phyloP scores from a whole-genome alignment of 2,329 filamentous ascomycete genomes.

The Penicillium sp. region DNA sequence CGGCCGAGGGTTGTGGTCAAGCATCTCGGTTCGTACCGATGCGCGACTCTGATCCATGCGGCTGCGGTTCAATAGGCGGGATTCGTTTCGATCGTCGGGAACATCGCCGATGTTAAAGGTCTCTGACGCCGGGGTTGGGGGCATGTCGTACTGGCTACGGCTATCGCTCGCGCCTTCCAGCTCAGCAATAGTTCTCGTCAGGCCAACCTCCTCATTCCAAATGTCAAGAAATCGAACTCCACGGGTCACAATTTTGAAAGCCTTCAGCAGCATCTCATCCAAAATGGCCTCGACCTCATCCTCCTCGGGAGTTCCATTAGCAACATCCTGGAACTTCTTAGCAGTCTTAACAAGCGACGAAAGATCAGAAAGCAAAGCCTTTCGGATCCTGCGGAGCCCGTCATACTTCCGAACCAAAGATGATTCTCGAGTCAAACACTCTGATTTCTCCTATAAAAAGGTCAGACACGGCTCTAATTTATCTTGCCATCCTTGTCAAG shows the following conservation, averaged over 20 bases:
- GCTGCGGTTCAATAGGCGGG: constrained; percentile 33
- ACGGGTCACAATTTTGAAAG: constrained; percentile 89
- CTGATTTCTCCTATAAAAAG: constrained; percentile 69
- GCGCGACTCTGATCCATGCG: constrained; percentile 24
- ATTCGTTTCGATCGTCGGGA: constrained; percentile 30
- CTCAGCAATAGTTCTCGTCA: constrained; percentile 42
- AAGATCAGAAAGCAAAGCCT: constrained; percentile 83
- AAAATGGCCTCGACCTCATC: constrained; percentile 57
- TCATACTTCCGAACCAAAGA: constrained; percentile 72
- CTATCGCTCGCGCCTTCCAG: constrained; percentile 28
- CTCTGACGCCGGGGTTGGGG: constrained; percentile 41
- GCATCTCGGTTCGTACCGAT: constrained; percentile 21
- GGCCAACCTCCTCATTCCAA: constrained; percentile 61
- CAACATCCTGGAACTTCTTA: constrained; percentile 76
- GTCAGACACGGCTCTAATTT: constrained; percentile 12
- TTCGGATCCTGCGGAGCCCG: constrained; percentile 73
- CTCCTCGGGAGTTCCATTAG: constrained; percentile 48
- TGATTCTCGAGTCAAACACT: constrained; percentile 83
- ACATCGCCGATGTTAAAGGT: constrained; percentile 29
- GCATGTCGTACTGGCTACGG: constrained; percentile 28
- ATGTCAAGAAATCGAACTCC: constrained; percentile 87
- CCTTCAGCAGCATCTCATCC: constrained; percentile 89
- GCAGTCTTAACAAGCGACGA: constrained; percentile 85
- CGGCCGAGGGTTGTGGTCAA: constrained; percentile 30
- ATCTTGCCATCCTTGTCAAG: not conserved